Conservation (phyloP, 192 early-diverging fungal species). For the Linnemannia schmuckeri region DNA sequence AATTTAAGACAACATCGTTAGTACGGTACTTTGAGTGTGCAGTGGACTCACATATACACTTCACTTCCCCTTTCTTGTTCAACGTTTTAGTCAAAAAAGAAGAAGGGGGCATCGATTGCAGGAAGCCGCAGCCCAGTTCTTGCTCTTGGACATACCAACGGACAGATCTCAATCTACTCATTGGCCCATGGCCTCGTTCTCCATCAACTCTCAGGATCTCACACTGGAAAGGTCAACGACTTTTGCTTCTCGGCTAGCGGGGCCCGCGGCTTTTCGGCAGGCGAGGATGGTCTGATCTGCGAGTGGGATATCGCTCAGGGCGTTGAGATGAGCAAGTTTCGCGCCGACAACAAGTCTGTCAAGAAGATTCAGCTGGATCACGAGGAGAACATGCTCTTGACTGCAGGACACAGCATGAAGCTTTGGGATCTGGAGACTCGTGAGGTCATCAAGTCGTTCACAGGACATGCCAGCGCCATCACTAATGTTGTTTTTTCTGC, state of each 20-base stretch:
- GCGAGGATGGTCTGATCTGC: conserved; percentile 63
- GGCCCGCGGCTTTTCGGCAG: conserved; percentile 61
- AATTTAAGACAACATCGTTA: neutral
- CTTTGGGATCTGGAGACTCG: conserved; percentile 64
- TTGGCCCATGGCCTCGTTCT: conserved; percentile 60
- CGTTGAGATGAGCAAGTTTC: conserved; percentile 63
- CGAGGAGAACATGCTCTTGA: conserved; percentile 62
- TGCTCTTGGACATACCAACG: conserved; percentile 65
- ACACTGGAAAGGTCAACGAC: conserved; percentile 62
- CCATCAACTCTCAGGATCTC: conserved; percentile 59
- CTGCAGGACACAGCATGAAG: conserved; percentile 68
- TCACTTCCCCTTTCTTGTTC: neutral
- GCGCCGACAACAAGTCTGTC: conserved; percentile 62
- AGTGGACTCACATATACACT: neutral
- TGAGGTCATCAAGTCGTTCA: conserved; percentile 63
- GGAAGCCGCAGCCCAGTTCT: conserved; percentile 53
- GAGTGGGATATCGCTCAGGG: conserved; percentile 70
- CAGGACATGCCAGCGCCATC: conserved; percentile 66
- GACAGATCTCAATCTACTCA: conserved; percentile 65
- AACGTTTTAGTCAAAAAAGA: conserved; percentile 55
- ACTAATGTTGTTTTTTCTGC: conserved; percentile 62
- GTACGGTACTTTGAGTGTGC: neutral
- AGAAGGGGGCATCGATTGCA: conserved; percentile 24
- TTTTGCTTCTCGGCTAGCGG: conserved; percentile 64
- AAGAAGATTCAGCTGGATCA: conserved; percentile 64